Base-by-base conservation (phyloP, 129 eudicot species). In the Chrysanthemum seticuspe region DNA sequence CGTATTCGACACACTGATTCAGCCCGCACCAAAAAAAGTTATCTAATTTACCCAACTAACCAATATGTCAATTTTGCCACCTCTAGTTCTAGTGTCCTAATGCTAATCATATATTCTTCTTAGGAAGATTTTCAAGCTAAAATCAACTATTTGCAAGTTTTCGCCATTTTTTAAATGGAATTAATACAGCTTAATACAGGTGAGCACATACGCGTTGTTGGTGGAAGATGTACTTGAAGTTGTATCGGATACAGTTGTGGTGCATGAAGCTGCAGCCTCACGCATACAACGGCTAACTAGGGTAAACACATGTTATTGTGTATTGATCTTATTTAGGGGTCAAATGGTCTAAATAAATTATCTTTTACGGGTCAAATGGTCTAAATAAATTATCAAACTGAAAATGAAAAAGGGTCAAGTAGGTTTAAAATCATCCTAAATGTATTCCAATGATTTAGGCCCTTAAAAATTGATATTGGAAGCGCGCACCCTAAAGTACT, bases 181-280 rank as follows among this genome's bases (percentile, higher is more conserved):
- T 8, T 40, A 47, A 29, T 56, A 61, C 50, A 21, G 29, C 9
- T 23, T 57, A 18, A 78, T 71, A 63, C 75, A 90, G 96, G 93
- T 90, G 60, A 90, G 94, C 87, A 90, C 96, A 5, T 87, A 90
- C 67, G 87, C 85, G 3, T 73, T 90, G 74, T 64, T 77, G 48
- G 81, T 83, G 47, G 94, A 90, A 74, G 96, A 90, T 81, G 91
- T 87, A 71, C 80, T 85, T 63, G 89, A 90, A 81, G 91, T 90
- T 14, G 81, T 79, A 71, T 75, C 81, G 7, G 91, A 90, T 72
- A 85, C 88, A 7, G 85, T 90, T 23, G 82, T 90, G 12, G 91
- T 90, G 67, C 91, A 81, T 77, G 91, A 88, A 78, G 95, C 90
- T 62, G 88, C 91, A 63, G 88, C 83, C 29, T 85, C 91, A 58